Evolutionary conservation across 139 green algal genomes (phyloP).

Genomic region (Ettlia oleoabundans): DNA sequence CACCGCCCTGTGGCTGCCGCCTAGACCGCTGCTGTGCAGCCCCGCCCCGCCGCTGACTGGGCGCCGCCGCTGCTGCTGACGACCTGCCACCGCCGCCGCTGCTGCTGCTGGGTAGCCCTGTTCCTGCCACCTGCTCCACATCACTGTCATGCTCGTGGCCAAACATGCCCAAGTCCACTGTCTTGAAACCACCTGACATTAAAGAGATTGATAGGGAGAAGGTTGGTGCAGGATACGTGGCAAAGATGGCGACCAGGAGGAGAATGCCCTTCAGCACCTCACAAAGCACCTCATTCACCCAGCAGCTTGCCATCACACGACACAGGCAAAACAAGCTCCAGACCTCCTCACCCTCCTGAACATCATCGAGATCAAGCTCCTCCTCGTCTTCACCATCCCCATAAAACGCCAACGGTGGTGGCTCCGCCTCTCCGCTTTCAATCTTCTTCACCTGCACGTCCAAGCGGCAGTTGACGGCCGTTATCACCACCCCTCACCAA

Average conservation of each 20-base stretch:
- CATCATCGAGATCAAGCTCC: too few relatives aligned
- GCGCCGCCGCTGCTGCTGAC: conserved; percentile 17
- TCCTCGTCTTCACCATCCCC: conserved; percentile 11
- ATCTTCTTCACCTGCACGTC: conserved; percentile 40
- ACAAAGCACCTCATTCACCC: too few relatives aligned
- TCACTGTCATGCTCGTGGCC: not conserved
- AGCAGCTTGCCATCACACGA: not conserved
- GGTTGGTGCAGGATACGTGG: too few relatives aligned
- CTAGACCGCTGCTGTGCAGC: not conserved
- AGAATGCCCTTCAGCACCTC: too few relatives aligned
- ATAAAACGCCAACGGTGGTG: conserved; percentile 51
- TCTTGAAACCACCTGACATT: not conserved
- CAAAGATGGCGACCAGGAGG: too few relatives aligned
- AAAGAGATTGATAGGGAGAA: too few relatives aligned
- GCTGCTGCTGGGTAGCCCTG: conserved; percentile 2
- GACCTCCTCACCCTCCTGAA: too few relatives aligned
- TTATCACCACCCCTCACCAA: too few relatives aligned
- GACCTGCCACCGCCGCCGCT: conserved; percentile 6
- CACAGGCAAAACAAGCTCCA: too few relatives aligned
- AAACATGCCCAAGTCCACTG: conserved; percentile 48
- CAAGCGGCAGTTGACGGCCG: too few relatives aligned
- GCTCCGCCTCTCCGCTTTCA: conserved; percentile 36
- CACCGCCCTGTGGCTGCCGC: not conserved
- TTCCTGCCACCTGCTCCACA: not conserved
- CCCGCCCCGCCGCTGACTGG: not conserved